Base-by-base conservation (phyloP, 768 basidiomycete genomes). In the Mycena maculata region DNA sequence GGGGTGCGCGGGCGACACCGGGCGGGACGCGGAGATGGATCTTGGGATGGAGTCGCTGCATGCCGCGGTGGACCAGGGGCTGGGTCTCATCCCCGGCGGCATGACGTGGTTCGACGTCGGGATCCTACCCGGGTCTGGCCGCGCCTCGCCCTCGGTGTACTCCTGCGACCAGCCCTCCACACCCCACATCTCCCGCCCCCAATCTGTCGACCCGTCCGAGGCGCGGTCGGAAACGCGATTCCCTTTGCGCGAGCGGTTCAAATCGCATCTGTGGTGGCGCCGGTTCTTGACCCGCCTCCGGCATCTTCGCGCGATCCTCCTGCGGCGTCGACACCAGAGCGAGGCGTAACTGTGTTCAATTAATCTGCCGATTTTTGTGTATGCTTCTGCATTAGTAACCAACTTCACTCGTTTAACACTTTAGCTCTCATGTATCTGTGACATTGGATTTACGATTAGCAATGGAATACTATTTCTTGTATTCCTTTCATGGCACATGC, bases 51-150 rank as follows among this genome's bases (percentile, higher is more conserved):
- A 79, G 55, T 63, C 67, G 33, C 28, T 63, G 33, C 25, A 60
- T 22, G 77, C 79, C 27, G 79, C 81, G 20, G 75, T 83, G 45
- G 81, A 84, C 45, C 72, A 83, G 16, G 82, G 79, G 5, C 77
- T 84, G 2, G 80, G 79, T 0, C 76, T 77, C 55, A 57, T 63
- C 45, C 72, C 73, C 30, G 79, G 65, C 55, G 76, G 77, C 2
- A 82, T 81, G 78, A 82, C 82, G 63, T 79, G 78, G 75, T 81
- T 82, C 65, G 76, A 79, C 44, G 72, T 80, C 28, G 82, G 80
- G 7, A 71, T 82, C 36, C 75, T 80, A 11, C 81, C 81, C 48
- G 25, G 69, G 10, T 38, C 54, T n/a, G 50, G 58, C 22, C 41
- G 55, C 22, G 49, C n/a, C 45, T 31, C 73, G 33, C 67, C 67